phyloP scores from a whole-genome alignment of 2,329 filamentous ascomycete genomes.

The Stemphylium beticola region DNA sequence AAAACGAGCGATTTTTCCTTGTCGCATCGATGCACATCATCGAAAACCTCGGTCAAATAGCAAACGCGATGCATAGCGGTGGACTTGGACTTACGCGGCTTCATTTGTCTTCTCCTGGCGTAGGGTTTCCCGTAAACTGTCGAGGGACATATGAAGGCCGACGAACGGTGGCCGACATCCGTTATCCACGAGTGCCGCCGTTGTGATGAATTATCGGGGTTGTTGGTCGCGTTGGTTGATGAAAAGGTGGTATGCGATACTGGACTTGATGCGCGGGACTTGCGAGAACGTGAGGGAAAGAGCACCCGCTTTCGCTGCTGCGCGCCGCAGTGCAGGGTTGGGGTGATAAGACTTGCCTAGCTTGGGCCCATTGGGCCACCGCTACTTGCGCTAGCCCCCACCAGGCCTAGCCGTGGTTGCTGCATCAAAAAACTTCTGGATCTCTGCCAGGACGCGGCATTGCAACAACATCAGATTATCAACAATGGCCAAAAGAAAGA shows the following conservation, averaged over 20 bases:
- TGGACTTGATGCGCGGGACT: slow-evolving; percentile 36
- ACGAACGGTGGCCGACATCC: slow-evolving; percentile 54
- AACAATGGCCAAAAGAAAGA: slow-evolving; percentile 47
- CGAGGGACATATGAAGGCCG: slow-evolving; percentile 57
- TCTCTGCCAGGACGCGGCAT: slow-evolving; percentile 16
- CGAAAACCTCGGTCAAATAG: slow-evolving; percentile 14
- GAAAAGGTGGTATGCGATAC: slow-evolving; percentile 38
- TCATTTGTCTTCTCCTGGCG: slow-evolving; percentile 51
- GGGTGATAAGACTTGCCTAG: slow-evolving; percentile 36
- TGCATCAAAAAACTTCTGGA: slow-evolving; percentile 31
- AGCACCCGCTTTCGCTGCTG: slow-evolving; percentile 20
- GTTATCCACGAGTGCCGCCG: slow-evolving; percentile 54
- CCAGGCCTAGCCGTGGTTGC: slow-evolving; percentile 26
- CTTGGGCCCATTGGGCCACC: slow-evolving; percentile 13
- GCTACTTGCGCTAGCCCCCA: slow-evolving; percentile 9
- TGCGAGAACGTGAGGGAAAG: slow-evolving; percentile 35
- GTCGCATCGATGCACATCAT: slow-evolving; percentile 44
- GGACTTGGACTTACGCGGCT: slow-evolving; percentile 50
- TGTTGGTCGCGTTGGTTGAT: slow-evolving; percentile 43
- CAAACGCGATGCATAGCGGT: slow-evolving; percentile 20
- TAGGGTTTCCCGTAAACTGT: slow-evolving; percentile 51
- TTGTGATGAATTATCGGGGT: slow-evolving; percentile 46
- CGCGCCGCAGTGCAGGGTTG: slow-evolving; percentile 18
- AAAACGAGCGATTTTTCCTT: slow-evolving; percentile 50
- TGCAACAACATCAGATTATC: slow-evolving; percentile 10